Conservation (phyloP, 2,329 filamentous ascomycete genomes). For the Fusarium virguliforme region DNA sequence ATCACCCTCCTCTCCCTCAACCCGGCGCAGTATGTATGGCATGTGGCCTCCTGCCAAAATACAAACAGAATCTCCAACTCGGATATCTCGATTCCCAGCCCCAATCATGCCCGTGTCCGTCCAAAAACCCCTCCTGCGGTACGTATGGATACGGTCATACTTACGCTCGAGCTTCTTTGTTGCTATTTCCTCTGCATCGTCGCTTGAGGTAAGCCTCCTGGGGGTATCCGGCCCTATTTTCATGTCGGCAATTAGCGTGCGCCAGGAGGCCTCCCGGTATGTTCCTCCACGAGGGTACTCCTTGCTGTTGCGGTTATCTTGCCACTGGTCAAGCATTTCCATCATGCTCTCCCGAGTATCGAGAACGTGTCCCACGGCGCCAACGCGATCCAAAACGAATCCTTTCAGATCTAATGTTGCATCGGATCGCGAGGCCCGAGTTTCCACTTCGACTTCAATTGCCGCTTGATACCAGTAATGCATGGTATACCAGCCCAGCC, state of each 20-base stretch:
- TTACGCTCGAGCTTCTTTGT: neutral
- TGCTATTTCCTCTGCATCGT: neutral
- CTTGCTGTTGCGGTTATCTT: neutral
- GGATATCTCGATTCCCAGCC: neutral
- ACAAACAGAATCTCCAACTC: neutral
- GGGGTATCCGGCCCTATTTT: neutral
- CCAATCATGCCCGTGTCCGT: neutral
- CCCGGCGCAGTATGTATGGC: neutral
- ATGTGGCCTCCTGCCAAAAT: neutral
- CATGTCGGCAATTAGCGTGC: neutral
- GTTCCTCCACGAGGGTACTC: neutral
- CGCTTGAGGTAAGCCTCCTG: neutral
- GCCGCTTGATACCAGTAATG: neutral
- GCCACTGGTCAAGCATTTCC: neutral
- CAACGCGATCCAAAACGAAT: neutral
- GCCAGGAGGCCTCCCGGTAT: neutral
- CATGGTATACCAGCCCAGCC: neutral
- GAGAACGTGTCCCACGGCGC: neutral
- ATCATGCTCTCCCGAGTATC: accelerated
- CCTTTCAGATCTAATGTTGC: neutral
- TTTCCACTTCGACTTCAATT: accelerated
- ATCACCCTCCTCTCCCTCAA: neutral
- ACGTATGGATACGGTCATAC: no score
- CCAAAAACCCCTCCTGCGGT: neutral
- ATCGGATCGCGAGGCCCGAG: neutral